phyloP scores from a whole-genome alignment of 441 rosid species.

The Eutrema salsugineum region DNA sequence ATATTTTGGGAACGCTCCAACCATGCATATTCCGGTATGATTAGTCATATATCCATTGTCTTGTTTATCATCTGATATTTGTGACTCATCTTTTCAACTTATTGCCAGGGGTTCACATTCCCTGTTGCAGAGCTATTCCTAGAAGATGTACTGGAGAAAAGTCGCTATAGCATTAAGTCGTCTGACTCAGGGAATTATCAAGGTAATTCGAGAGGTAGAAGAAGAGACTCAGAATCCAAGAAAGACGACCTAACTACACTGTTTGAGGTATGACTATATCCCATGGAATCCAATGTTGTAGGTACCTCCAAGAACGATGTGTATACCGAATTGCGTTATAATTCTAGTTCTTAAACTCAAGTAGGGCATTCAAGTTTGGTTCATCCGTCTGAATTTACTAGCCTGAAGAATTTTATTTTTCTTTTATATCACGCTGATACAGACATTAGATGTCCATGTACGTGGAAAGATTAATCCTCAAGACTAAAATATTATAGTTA shows the following conservation, averaged over 20 bases:
- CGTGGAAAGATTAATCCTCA: too few relatives aligned
- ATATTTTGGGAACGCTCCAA: conserved; percentile 75
- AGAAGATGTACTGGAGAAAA: conserved; percentile 87
- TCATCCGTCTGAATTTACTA: too few relatives aligned
- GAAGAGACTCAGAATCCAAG: conserved; percentile 70
- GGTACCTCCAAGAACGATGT: too few relatives aligned
- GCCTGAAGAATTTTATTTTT: too few relatives aligned
- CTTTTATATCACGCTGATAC: too few relatives aligned
- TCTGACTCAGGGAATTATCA: conserved; percentile 60
- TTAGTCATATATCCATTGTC: not conserved
- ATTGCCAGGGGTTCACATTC: conserved; percentile 77
- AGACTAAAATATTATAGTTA: too few relatives aligned
- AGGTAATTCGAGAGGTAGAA: conserved; percentile 69
- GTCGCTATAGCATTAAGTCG: conserved; percentile 53
- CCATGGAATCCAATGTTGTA: not conserved
- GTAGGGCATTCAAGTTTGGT: too few relatives aligned
- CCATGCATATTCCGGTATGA: conserved; percentile 75
- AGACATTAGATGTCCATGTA: too few relatives aligned
- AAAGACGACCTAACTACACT: conserved; percentile 66
- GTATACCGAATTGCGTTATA: too few relatives aligned
- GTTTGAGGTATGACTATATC: conserved; percentile 61
- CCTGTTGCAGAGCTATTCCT: conserved; percentile 83
- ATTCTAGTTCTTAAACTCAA: too few relatives aligned
- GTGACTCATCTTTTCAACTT: not conserved
- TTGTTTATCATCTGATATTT: conserved; percentile 2